Evolutionary conservation across 768 basidiomycete genomes (phyloP), one percentile per base, ranked within the genome.

Genomic region (Mycena albidolilacea): DNA sequence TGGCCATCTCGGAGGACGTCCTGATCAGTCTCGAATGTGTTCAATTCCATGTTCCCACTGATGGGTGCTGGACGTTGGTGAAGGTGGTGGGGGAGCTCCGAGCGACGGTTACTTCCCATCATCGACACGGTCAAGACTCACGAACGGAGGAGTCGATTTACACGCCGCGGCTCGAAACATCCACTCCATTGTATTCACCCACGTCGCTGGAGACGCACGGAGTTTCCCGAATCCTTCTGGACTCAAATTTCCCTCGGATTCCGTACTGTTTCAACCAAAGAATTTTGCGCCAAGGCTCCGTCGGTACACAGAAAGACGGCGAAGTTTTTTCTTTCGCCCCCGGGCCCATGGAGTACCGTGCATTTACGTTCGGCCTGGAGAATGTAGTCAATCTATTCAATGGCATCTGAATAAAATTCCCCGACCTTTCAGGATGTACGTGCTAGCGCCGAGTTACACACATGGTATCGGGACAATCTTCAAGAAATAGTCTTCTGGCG

Each of bases 1-100:
- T 61, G 11, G 59, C 9, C 17, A n/a, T 30, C 44, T 8, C 14
- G 90, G 0, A 87, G 69, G 98, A 97, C 80, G 94, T n/a, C 57
- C 37, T 95, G 80, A 90, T 98, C n/a, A 89, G 98, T 68, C 81
- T 98, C 81, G 92, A 41, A 60, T 61, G 41, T 19, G 41, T 61
- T 97, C 41, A 43, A 10, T 2, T 12, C 96, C 38, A 92, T 95
- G 7, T 97, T 97, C 0, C 86, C 14, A 93, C n/a, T 21, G 35
- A 41, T 7, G 37, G 37, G 38, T 38, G 9, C 12, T 30, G 12
- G 17, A 23, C 14, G 17, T 57, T 10, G 12, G 5, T 14, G 30
- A 35, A 14, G 30, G 30, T 2, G 30, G 30, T 57, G 91, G 2
- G 82, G 93, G 8, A 60, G 14, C 21, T 19, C 21, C 14, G 30